Percentiles rank a stretch among this genome's conserved stretches.
Evolutionary conservation across 176 grass and related monocot genomes (phyloP).

Genomic region (Aegilops bicornis): DNA sequence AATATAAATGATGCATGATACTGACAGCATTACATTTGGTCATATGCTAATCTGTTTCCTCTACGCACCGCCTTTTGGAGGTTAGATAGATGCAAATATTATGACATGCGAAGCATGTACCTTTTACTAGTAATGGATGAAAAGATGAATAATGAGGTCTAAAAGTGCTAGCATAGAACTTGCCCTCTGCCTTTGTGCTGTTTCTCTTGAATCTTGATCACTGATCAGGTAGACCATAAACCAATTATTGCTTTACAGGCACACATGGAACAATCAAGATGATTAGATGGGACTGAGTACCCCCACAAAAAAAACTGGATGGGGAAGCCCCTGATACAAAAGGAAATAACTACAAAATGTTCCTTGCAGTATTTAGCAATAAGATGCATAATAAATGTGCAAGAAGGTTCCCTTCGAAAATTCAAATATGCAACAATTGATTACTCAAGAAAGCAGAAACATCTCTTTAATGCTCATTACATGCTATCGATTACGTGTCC

Average conservation of each 20-base stretch:
- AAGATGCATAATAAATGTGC: constrained; percentile 10
- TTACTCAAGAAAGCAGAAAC: not conserved
- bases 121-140: not conserved
- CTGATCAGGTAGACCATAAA: constrained; percentile 8
- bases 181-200: not conserved
- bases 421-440: not conserved
- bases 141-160: constrained; percentile 6
- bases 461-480: not conserved
- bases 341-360: not conserved
- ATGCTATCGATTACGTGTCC: not conserved
- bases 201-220: constrained; percentile 12
- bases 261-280: constrained; percentile 8
- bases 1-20: too few relatives aligned
- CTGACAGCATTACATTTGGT: too few relatives aligned
- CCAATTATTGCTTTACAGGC: not conserved
- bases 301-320: not conserved
- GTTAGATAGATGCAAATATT: too few relatives aligned
- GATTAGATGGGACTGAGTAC: not conserved
- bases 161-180: constrained; percentile 4
- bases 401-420: not conserved
- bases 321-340: not conserved
- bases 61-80: too few relatives aligned
- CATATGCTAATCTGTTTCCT: too few relatives aligned
- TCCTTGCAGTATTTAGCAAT: constrained; percentile 9
- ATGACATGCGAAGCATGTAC: too few relatives aligned